Conservation (phyloP, 163 green algal genomes). For the Picocystis sp. region DNA sequence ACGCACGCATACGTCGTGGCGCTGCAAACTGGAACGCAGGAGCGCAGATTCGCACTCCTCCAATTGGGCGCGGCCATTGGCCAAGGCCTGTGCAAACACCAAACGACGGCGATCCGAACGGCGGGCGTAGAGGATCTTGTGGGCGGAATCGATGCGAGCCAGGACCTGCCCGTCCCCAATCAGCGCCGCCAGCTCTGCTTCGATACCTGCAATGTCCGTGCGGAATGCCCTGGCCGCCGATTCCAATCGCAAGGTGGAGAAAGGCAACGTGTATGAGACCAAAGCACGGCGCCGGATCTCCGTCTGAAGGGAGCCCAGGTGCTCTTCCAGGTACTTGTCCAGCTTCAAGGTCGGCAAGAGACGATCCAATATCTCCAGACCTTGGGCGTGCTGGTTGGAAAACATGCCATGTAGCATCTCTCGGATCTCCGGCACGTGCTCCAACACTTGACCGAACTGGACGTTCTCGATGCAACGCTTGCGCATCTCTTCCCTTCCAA, state of each 20-base stretch:
- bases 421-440: slow-evolving; percentile 26
- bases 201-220: slow-evolving; percentile 16
- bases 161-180: slow-evolving; percentile 21
- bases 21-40: slow-evolving; percentile 19
- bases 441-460: slow-evolving; percentile 26
- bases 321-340: slow-evolving; percentile 31
- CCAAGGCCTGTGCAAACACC: slow-evolving; percentile 19
- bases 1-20: slow-evolving; percentile 9
- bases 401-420: slow-evolving; percentile 29
- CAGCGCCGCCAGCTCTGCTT: slow-evolving; percentile 28
- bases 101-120: slow-evolving; percentile 15
- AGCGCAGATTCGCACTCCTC: slow-evolving; percentile 17
- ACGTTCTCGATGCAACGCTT: slow-evolving; percentile 24
- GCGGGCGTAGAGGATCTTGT: slow-evolving; percentile 24
- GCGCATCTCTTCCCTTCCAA: slow-evolving; percentile 58
- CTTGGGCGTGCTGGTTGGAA: slow-evolving; percentile 16
- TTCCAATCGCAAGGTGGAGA: slow-evolving; percentile 19
- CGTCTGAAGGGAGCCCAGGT: slow-evolving; percentile 22
- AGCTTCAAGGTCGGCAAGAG: slow-evolving; percentile 11
- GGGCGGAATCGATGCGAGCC: slow-evolving; percentile 26
- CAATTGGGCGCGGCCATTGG: slow-evolving; percentile 13
- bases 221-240: slow-evolving; percentile 27
- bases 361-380: slow-evolving; percentile 17
- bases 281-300: slow-evolving; percentile 26
- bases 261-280: slow-evolving; percentile 32